Evolutionary conservation across 345 rosid species (phyloP), one percentile per base, ranked within the genome.

Genomic region (Cardiospermum halicacabum): DNA sequence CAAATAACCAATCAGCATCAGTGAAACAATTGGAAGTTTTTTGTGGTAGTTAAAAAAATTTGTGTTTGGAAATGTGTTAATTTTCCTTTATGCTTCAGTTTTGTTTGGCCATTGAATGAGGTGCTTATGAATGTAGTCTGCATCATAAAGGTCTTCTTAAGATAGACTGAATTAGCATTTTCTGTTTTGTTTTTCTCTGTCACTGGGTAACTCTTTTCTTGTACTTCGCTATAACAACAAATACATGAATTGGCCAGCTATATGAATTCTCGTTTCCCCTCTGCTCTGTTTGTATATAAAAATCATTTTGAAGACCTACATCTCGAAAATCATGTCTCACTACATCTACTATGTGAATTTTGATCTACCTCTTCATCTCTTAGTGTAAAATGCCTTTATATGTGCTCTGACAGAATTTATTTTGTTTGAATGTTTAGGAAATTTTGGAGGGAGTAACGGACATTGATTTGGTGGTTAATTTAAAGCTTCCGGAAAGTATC

Each of bases 381-480:
- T 5, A 34, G 11, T 54, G 37, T 25, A 1, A 50, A 25, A 3
- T n/a, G 22, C 6, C 1, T 51, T 27, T 18, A 51, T 24, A 47
- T 48, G 11, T 49, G 26, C 24, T 60, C 19, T 13, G 34, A 43
- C 42, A 11, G 25, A 34, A 34, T 34, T 4, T 34, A 39, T 16
- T 13, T 58, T 28, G 3, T 19, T 45, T 67, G n/a, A n/a, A 37
- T 62, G 22, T 60, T 62, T 80, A 94, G 97, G 93, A 91, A 80
- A 89, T 89, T 62, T 70, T 94, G 69, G 88, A 89, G 58, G 89
- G 79, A 9, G 90, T 91, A 7, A 80, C 82, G 4, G 89, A 87
- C 55, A 83, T 94, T 32, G 99, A 94, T 70, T 76, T 91, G 73
- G 99, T 91, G 47, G 85, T 94, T 65, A 94, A 94, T 72, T 62